Percentiles rank a stretch among this genome's conserved stretches.
phyloP scores from a whole-genome alignment of 2,329 filamentous ascomycete genomes.

The Ophiostoma ulmi region DNA sequence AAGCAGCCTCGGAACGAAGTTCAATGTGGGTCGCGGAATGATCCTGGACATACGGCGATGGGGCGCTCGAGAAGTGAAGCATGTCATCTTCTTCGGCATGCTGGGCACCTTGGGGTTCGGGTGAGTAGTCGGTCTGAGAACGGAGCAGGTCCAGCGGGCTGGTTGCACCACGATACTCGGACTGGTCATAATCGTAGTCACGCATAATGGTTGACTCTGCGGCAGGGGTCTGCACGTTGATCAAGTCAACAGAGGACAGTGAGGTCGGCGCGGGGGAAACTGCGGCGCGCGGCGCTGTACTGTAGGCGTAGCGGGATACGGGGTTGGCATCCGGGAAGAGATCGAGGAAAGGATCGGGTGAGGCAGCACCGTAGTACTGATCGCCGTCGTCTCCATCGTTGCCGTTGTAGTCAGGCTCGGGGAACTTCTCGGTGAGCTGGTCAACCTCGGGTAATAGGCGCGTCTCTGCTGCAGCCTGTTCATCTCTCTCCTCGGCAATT shows the following conservation, averaged over 20 bases:
- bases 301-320: not conserved
- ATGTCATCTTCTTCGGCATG: slow-evolving; percentile 1
- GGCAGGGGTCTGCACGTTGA: slow-evolving; percentile 23
- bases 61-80: slow-evolving; percentile 18
- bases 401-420: slow-evolving; percentile 10
- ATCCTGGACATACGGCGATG: slow-evolving; percentile 17
- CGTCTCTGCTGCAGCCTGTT: slow-evolving; percentile 1
- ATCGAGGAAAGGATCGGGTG: slow-evolving; percentile 18
- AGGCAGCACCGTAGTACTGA: not conserved
- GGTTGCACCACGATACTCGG: not conserved
- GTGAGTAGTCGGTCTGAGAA: slow-evolving; percentile 1
- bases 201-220: not conserved
- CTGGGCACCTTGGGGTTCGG: not conserved
- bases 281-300: not conserved
- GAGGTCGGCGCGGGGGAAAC: slow-evolving; percentile 21
- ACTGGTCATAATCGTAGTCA: not conserved
- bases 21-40: not conserved
- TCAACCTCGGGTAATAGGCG: not conserved
- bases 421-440: not conserved
- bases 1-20: not conserved
- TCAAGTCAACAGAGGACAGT: slow-evolving; percentile 24
- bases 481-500: slow-evolving; percentile 28
- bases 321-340: not conserved
- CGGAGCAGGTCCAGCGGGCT: slow-evolving; percentile 3
- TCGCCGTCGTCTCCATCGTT: not conserved